Conservation (phyloP, 2,329 filamentous ascomycete genomes). For the Fusarium virguliforme region DNA sequence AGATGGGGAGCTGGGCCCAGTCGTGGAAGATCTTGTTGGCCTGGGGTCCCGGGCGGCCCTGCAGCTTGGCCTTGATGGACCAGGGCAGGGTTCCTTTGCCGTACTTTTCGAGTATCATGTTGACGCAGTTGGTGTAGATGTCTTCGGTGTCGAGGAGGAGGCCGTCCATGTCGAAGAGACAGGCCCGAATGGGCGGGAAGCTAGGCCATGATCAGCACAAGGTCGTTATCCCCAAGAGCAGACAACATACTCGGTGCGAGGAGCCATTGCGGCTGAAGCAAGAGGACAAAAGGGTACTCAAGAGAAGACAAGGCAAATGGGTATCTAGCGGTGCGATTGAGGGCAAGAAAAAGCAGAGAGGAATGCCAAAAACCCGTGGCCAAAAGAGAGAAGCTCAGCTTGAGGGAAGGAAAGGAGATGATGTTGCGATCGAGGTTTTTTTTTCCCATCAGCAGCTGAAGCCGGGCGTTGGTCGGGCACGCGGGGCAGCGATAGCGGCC, state of each 20-base stretch:
- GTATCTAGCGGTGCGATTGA: conserved; percentile 21
- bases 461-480: conserved; percentile 23
- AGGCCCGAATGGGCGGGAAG: conserved; percentile 87
- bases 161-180: conserved; percentile 99
- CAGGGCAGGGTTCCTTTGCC: conserved; percentile 85
- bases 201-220: conserved; percentile 59
- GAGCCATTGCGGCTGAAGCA: conserved; percentile 56
- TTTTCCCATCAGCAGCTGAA: conserved; percentile 18
- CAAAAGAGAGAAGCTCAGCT: conserved; percentile 14
- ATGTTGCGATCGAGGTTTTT: conserved; percentile 37
- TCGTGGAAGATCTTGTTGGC: conserved; percentile 74
- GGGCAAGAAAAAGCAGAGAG: neutral
- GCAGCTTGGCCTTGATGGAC: conserved; percentile 91
- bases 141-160: conserved; percentile 96
- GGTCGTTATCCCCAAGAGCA: neutral
- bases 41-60: conserved; percentile 70
- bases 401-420: conserved; percentile 6
- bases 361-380: neutral
- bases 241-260: conserved; percentile 62
- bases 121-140: conserved; percentile 86
- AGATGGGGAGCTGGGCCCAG: conserved; percentile 90
- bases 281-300: conserved; percentile 1
- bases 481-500: conserved; percentile 4
- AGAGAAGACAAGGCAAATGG: neutral
- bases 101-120: conserved; percentile 84